Conservation (phyloP, 1,284 basidiomycete species). For the Takashimella tepidaria region DNA sequence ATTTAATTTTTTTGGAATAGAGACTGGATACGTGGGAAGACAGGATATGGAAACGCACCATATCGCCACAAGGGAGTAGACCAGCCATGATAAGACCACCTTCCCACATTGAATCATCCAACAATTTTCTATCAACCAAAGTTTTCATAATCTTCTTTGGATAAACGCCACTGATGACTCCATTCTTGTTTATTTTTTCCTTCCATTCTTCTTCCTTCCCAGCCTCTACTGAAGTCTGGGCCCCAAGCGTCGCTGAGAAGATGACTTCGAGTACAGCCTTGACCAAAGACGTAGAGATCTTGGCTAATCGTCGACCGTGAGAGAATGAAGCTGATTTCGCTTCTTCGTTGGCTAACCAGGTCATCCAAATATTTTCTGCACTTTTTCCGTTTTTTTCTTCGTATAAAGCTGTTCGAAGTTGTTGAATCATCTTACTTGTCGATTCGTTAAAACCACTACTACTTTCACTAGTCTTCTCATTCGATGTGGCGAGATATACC, state of each 20-base stretch:
- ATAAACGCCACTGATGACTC: slow-evolving; percentile 23
- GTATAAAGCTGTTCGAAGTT: slow-evolving; percentile 3
- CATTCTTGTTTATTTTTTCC: not conserved
- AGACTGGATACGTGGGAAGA: not conserved
- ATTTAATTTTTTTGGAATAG: slow-evolving; percentile 23
- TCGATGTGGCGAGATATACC: slow-evolving; percentile 14
- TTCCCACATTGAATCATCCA: slow-evolving; percentile 37
- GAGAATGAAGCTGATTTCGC: not conserved
- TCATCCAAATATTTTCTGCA: slow-evolving; percentile 14
- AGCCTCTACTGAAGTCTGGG: slow-evolving; percentile 2
- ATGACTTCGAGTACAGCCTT: slow-evolving; percentile 17
- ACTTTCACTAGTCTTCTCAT: not conserved
- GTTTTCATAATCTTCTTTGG: slow-evolving; percentile 23
- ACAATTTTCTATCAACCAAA: slow-evolving; percentile 24
- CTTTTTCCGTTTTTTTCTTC: slow-evolving; percentile 3
- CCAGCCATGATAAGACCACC: slow-evolving; percentile 32
- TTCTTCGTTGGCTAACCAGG: slow-evolving; percentile 15
- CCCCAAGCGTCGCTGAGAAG: slow-evolving; percentile 22
- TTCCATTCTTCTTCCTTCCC: not conserved
- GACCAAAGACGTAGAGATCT: slow-evolving; percentile 12
- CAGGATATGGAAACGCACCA: slow-evolving; percentile 34
- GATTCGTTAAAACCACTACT: not conserved
- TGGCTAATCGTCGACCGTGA: not conserved
- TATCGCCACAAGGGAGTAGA: slow-evolving; percentile 36
- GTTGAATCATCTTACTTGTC: slow-evolving; percentile 8